These are phyloP conservation scores for Puccinia brachypodii DNA, from an alignment of 1,284 basidiomycete species.

Conservation along the genomic window DNA sequence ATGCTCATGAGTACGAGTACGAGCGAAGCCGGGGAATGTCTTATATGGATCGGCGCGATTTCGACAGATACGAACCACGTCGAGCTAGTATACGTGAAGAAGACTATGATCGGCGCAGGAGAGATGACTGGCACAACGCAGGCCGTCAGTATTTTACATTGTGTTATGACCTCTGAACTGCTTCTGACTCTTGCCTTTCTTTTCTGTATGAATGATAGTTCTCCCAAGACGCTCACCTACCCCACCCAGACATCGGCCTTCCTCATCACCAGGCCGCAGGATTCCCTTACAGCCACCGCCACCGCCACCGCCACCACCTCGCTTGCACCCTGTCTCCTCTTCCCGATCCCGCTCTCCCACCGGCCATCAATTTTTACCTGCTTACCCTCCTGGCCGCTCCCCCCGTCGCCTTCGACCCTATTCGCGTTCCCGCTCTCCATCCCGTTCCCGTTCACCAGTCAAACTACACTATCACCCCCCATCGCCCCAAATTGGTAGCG, in stretches of 20 bases:
- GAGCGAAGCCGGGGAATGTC: constrained; percentile 15
- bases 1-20: constrained; percentile 16
- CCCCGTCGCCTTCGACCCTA: constrained; percentile 40
- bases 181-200: background rate
- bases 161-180: background rate
- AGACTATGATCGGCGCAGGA: constrained; percentile 44
- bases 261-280: constrained; percentile 21
- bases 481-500: constrained; percentile 1
- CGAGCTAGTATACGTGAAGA: constrained; percentile 22
- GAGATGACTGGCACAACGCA: constrained; percentile 35
- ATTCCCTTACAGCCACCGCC: constrained; percentile 25
- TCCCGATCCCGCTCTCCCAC: constrained; percentile 32
- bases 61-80: constrained; percentile 42
- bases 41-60: constrained; percentile 32
- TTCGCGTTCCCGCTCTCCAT: constrained; percentile 41
- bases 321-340: constrained; percentile 17
- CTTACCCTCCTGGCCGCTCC: constrained; percentile 37
- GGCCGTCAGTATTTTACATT: constrained; percentile 11
- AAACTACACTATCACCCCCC: constrained; percentile 40
- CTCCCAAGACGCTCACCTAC: constrained; percentile 1
- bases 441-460: constrained; percentile 32
- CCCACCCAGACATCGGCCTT: constrained; percentile 23
- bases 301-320: constrained; percentile 28
- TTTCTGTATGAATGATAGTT: background rate
- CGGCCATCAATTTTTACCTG: constrained; percentile 1